Conservation (phyloP, 2,329 filamentous ascomycete genomes). For the Fusarium palustre region DNA sequence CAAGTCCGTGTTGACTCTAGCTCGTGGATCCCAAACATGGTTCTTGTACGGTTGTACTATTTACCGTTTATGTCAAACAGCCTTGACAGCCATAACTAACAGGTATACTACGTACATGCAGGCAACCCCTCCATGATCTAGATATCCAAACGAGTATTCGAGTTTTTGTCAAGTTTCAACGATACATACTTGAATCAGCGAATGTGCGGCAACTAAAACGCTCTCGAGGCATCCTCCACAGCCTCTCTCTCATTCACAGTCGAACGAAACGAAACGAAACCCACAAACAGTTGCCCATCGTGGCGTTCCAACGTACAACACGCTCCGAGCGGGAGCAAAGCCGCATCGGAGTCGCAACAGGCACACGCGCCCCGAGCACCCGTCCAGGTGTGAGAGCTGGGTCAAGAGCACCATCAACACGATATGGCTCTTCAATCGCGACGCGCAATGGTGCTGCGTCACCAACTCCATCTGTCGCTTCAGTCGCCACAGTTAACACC, state of each 20-base stretch:
- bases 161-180: slow-evolving; percentile 23
- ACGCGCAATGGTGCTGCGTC: slow-evolving; percentile 65
- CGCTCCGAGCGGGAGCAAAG: slow-evolving; percentile 55
- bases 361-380: slow-evolving; percentile 44
- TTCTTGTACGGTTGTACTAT: slow-evolving; percentile 29
- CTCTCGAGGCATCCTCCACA: slow-evolving; percentile 4
- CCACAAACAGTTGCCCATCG: slow-evolving; percentile 42
- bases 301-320: slow-evolving; percentile 53
- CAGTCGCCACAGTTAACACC: slow-evolving; percentile 70
- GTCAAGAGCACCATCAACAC: slow-evolving; percentile 42
- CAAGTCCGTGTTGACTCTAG: slow-evolving; percentile 35
- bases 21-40: slow-evolving; percentile 27
- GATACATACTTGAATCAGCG: background rate
- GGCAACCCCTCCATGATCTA: slow-evolving; percentile 41
- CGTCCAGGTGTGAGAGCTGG: slow-evolving; percentile 44
- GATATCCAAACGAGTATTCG: slow-evolving; percentile 16
- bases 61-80: slow-evolving; percentile 40
- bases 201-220: slow-evolving; percentile 16
- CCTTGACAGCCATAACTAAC: slow-evolving; percentile 27
- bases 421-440: slow-evolving; percentile 42
- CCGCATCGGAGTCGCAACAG: slow-evolving; percentile 52
- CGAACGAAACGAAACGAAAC: background rate
- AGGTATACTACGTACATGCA: slow-evolving; percentile 19
- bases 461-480: slow-evolving; percentile 74
- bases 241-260: slow-evolving; percentile 9